Conservation (phyloP, 2,329 filamentous ascomycete genomes). For the Apiospora marii region DNA sequence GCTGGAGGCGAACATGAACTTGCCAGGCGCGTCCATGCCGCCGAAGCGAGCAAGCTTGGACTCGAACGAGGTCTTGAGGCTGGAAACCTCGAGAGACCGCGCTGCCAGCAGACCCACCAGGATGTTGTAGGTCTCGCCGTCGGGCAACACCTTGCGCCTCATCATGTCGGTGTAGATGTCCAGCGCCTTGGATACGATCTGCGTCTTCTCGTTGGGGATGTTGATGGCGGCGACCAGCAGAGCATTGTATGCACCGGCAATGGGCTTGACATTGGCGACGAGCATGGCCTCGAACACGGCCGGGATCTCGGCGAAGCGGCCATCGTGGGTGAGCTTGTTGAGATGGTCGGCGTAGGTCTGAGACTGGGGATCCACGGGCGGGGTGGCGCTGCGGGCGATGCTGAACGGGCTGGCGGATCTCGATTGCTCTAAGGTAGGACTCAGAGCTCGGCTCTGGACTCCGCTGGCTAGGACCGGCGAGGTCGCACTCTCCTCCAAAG, state of each 20-base stretch:
- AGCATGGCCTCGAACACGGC: constrained; percentile 91
- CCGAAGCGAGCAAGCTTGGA: constrained; percentile 82
- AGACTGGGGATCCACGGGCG: constrained; percentile 69
- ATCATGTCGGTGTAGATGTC: constrained; percentile 98
- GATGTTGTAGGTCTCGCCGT: constrained; percentile 87
- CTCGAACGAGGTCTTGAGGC: constrained; percentile 76
- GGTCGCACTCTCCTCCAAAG: constrained; percentile 46
- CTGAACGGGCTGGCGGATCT: constrained; percentile 52
- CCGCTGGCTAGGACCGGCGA: constrained; percentile 49
- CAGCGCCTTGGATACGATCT: constrained; percentile 88
- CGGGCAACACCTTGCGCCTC: constrained; percentile 79
- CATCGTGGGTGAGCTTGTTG: constrained; percentile 72
- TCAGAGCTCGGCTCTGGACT: constrained; percentile 49
- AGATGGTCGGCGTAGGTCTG: constrained; percentile 81
- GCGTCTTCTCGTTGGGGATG: constrained; percentile 78
- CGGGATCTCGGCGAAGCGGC: constrained; percentile 87
- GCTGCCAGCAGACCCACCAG: constrained; percentile 83
- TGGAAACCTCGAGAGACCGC: constrained; percentile 80
- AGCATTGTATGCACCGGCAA: constrained; percentile 89
- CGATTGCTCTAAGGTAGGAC: constrained; percentile 48
- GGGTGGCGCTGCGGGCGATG: constrained; percentile 64
- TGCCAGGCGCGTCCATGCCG: constrained; percentile 72
- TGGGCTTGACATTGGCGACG: constrained; percentile 80
- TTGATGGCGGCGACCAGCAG: constrained; percentile 85
- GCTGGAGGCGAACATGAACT: constrained; percentile 82